Evolutionary conservation across 768 basidiomycete species (phyloP).

Genomic region (Lactarius akahatsu): DNA sequence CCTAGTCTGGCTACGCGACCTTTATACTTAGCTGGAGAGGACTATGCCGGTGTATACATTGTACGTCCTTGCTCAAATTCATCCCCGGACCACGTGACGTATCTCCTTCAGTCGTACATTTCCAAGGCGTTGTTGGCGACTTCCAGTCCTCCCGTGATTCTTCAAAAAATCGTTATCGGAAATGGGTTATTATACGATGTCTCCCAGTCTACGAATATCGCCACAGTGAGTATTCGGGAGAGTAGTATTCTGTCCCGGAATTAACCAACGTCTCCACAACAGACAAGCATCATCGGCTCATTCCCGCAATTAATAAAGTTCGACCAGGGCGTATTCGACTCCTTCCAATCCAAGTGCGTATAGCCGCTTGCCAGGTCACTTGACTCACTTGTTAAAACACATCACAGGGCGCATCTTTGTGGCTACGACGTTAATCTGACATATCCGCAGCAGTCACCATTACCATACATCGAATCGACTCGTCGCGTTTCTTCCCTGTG

Average conservation of each 20-base stretch:
- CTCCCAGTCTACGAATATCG: conserved; percentile 50
- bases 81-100: neutral
- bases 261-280: neutral
- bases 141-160: conserved; percentile 61
- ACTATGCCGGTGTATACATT: conserved; percentile 73
- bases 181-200: conserved; percentile 59
- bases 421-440: conserved; percentile 65
- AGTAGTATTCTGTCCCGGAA: neutral
- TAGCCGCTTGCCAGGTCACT: neutral
- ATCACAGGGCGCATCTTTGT: conserved; percentile 54
- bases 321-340: conserved; percentile 61
- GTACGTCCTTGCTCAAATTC: conserved; percentile 37
- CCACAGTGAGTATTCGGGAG: conserved; percentile 39
- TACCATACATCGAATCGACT: conserved; percentile 41
- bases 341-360: conserved; percentile 67
- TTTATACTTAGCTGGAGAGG: conserved; percentile 68
- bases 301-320: conserved; percentile 78
- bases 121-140: conserved; percentile 66
- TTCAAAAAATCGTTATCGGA: conserved; percentile 69
- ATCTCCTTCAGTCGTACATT: conserved; percentile 60
- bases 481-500: conserved; percentile 20
- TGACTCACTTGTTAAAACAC: neutral
- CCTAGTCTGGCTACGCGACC: conserved; percentile 66
- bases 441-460: conserved; percentile 59
- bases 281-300: conserved; percentile 63